Evolutionary conservation across 2,329 filamentous ascomycete species (phyloP), one percentile per base, ranked within the genome.

Genomic region (Penicillium sp.): DNA sequence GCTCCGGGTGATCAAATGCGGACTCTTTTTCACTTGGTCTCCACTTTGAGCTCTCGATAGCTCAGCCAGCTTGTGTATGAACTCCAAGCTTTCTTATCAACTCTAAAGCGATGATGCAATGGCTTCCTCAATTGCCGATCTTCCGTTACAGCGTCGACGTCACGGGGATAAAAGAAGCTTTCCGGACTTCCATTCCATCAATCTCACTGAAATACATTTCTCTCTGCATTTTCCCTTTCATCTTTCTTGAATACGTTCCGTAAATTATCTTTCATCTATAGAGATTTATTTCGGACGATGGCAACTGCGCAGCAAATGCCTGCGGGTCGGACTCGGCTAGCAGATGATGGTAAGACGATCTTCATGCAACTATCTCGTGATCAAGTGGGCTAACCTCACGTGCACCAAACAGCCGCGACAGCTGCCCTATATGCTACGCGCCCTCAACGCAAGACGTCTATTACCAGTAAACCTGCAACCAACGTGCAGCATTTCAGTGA

Each of bases 401-500:
- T 44, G 36, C 13, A 36, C 39, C 50, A 38, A 46, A 50, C 51
- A 75, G 82, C 82, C 56, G 82, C 82, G n/a, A 78, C 76, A 10
- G 80, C 82, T 52, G 82, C 82, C 5, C 68, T 85, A 12, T 80
- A 80, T 63, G 78, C 74, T 41, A 79, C 76, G 12, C 72, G 75
- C 61, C 67, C 64, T 33, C 65, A 64, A 60, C 65, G 64, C 30
- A 69, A 60, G 50, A 41, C 62, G 16, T 61, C 63, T n/a, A 46
- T 62, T 34, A 60, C 58, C 14, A 59, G 64, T 38, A 52, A 59
- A 6, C 46, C 52, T 8, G 49, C 52, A 9, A 29, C 45, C 1
- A 58, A 64, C 14, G 44, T 54, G 9, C 42, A 45, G 10, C 28
- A 54, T 14, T 46, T 57, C 28, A 60, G 66, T 67, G 42, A 63